phyloP scores from a whole-genome alignment of 2,329 filamentous ascomycete genomes.

The Cladosporium oxysporum region DNA sequence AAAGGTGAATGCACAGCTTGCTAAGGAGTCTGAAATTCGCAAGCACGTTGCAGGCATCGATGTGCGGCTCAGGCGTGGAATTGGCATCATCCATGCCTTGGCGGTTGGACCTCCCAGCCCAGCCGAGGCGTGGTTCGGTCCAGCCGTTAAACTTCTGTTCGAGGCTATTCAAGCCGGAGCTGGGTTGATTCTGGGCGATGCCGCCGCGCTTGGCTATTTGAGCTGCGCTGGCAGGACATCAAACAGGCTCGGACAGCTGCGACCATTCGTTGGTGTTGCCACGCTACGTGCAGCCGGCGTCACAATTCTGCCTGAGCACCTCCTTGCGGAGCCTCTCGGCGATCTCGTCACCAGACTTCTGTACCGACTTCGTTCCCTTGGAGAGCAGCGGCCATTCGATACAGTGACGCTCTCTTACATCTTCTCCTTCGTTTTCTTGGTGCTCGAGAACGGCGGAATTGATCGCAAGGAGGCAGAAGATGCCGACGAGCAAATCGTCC shows the following conservation, averaged over 20 bases:
- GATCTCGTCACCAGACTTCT: slow-evolving; percentile 80
- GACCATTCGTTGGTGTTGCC: slow-evolving; percentile 83
- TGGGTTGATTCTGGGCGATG: slow-evolving; percentile 76
- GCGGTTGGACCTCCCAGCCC: slow-evolving; percentile 88
- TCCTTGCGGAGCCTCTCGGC: slow-evolving; percentile 78
- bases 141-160: slow-evolving; percentile 73
- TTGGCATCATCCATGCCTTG: slow-evolving; percentile 81
- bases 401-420: slow-evolving; percentile 83
- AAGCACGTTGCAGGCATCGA: slow-evolving; percentile 69
- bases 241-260: slow-evolving; percentile 70
- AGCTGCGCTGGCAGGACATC: slow-evolving; percentile 75
- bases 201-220: slow-evolving; percentile 76
- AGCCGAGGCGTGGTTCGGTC: slow-evolving; percentile 82
- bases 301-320: slow-evolving; percentile 68
- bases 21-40: slow-evolving; percentile 81
- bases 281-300: slow-evolving; percentile 78
- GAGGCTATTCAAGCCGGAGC: slow-evolving; percentile 77
- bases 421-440: slow-evolving; percentile 75
- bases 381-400: slow-evolving; percentile 93
- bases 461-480: slow-evolving; percentile 69
- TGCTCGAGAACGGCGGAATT: slow-evolving; percentile 78
- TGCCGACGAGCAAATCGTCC: slow-evolving; percentile 82
- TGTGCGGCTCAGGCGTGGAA: slow-evolving; percentile 73
- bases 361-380: slow-evolving; percentile 85
- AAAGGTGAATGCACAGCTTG: slow-evolving; percentile 87